Percentiles rank a stretch among this genome's conserved stretches.
phyloP scores from a whole-genome alignment of 1,284 basidiomycete genomes.

The Puccinia horiana region DNA sequence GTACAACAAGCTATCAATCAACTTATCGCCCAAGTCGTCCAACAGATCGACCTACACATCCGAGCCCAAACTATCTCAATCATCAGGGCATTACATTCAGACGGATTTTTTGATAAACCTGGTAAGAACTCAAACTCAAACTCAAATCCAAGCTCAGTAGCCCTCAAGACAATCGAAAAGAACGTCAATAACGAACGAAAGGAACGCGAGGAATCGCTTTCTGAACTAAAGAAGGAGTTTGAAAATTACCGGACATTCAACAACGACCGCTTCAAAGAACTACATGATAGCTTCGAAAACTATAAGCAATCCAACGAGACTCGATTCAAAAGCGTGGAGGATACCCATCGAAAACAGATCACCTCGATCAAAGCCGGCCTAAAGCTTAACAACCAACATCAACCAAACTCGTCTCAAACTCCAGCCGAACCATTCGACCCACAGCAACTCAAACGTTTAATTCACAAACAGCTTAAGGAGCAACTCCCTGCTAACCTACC shows the following conservation, averaged over 20 bases:
- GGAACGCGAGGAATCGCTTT: conserved; percentile 20
- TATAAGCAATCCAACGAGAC: conserved; percentile 18
- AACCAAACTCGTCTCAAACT: neutral
- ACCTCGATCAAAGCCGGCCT: conserved; percentile 13
- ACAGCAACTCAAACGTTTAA: conserved; percentile 10
- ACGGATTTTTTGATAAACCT: conserved; percentile 33
- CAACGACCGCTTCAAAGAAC: neutral
- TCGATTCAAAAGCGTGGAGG: conserved; percentile 8
- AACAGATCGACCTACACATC: conserved; percentile 18
- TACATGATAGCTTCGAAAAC: conserved; percentile 1
- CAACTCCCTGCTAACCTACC: neutral
- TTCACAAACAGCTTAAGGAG: neutral
- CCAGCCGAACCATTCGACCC: neutral
- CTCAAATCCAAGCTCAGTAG: neutral
- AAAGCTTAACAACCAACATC: neutral
- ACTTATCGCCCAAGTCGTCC: neutral
- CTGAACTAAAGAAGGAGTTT: neutral
- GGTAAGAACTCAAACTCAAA: neutral
- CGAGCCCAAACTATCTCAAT: conserved; percentile 3
- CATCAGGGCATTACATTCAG: neutral
- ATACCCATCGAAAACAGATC: conserved; percentile 29
- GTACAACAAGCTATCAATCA: conserved; percentile 1
- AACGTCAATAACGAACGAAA: conserved; percentile 28
- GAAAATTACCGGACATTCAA: conserved; percentile 10
- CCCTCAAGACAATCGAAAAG: conserved; percentile 21